A percentile compares a stretch with the other conserved stretches of the same genome.
phyloP scores from a whole-genome alignment of 352 stramenopile genomes.

The Phytophthora europaea region DNA sequence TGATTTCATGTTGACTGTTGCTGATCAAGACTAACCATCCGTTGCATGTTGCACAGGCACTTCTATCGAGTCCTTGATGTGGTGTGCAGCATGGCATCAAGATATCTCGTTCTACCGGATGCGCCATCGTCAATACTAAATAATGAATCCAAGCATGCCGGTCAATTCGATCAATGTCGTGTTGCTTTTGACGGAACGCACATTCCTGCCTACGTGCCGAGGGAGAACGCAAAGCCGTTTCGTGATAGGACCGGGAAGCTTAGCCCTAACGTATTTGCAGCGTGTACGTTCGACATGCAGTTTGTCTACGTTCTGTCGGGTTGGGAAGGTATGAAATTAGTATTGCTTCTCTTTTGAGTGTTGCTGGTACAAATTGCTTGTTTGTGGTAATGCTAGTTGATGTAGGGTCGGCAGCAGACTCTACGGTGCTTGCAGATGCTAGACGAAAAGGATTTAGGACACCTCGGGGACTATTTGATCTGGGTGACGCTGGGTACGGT shows the following conservation, averaged over 20 bases:
- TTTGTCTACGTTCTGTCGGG: slow-evolving; percentile 32
- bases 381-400: slow-evolving; percentile 3
- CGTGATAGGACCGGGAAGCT: slow-evolving; percentile 28
- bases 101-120: slow-evolving; percentile 5
- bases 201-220: slow-evolving; percentile 16
- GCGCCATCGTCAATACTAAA: neutral
- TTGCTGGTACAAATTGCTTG: no score
- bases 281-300: slow-evolving; percentile 32
- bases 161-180: slow-evolving; percentile 15
- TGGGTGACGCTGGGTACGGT: slow-evolving; percentile 30
- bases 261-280: slow-evolving; percentile 36
- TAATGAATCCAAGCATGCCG: slow-evolving; percentile 15
- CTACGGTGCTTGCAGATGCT: slow-evolving; percentile 14
- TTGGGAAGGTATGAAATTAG: slow-evolving; percentile 29
- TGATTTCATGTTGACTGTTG: neutral
- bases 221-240: slow-evolving; percentile 23
- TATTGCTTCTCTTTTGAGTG: neutral
- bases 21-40: neutral
- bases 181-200: slow-evolving; percentile 28
- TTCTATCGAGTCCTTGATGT: slow-evolving; percentile 11
- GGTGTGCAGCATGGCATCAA: neutral
- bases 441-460: slow-evolving; percentile 15
- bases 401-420: slow-evolving; percentile 18
- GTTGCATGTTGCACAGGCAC: neutral
- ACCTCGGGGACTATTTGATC: slow-evolving; percentile 18